Evolutionary conservation across 164 flowering plant genomes (phyloP).

Genomic region (Annona cherimola): DNA sequence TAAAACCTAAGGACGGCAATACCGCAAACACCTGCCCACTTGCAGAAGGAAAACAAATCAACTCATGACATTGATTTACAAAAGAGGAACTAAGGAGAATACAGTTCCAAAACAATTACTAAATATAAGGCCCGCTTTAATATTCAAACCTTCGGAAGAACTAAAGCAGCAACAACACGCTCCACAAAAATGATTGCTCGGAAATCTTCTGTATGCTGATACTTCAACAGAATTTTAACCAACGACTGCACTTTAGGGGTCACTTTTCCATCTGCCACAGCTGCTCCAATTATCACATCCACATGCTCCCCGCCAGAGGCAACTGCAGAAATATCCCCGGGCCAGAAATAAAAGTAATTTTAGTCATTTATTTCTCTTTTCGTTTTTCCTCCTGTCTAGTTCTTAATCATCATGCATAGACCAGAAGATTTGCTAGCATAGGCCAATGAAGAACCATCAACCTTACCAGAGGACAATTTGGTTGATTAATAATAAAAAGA

Average conservation of each 20-base stretch:
- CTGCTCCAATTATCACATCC: constrained; percentile 91
- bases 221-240: constrained; percentile 78
- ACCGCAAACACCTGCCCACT: constrained; percentile 77
- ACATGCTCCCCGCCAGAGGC: constrained; percentile 99
- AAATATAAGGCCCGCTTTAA: neutral
- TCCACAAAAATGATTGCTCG: constrained; percentile 99
- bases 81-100: neutral
- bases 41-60: constrained; percentile 8
- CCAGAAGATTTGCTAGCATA: too few species aligned
- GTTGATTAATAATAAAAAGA: neutral
- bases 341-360: neutral
- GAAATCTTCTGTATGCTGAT: constrained; percentile 89
- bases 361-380: neutral
- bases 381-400: neutral
- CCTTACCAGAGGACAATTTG: neutral
- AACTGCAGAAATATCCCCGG: constrained; percentile 28
- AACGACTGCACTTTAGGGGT: constrained; percentile 97
- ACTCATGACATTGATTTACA: constrained; percentile 1
- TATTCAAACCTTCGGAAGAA: constrained; percentile 87
- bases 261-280: constrained; percentile 99
- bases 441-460: too few species aligned
- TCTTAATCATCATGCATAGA: neutral
- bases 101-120: neutral
- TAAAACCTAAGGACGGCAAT: constrained; percentile 88
- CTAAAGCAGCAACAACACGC: constrained; percentile 93